Evolutionary conservation across 495 filamentous ascomycete genomes (phyloP).

Genomic region (Rhypophila decipiens): DNA sequence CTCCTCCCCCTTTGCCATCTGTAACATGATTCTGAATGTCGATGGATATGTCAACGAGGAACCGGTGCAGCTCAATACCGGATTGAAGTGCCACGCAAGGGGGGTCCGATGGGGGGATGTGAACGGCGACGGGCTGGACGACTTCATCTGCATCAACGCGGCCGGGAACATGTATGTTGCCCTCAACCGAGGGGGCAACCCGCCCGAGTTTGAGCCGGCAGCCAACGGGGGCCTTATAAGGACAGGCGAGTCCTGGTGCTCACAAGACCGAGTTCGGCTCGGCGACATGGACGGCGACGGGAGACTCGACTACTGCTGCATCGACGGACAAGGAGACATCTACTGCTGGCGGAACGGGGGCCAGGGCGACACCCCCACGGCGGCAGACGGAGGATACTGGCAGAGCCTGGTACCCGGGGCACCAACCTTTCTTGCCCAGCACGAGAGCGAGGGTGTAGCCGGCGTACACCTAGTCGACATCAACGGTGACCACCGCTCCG

Average conservation of each 20-base stretch:
- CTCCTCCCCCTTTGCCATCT: not conserved
- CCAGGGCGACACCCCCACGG: slow-evolving; percentile 10
- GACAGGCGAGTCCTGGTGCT: not conserved
- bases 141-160: not conserved
- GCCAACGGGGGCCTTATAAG: not conserved
- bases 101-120: not conserved
- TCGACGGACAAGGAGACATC: slow-evolving; percentile 16
- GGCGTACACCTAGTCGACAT: not conserved
- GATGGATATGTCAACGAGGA: not conserved
- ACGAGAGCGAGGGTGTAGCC: too few relatives aligned
- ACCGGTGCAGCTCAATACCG: not conserved
- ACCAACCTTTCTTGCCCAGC: too few relatives aligned
- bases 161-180: not conserved
- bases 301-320: slow-evolving; percentile 1
- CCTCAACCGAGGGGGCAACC: not conserved
- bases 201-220: not conserved
- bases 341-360: slow-evolving; percentile 24
- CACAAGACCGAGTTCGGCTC: slow-evolving; percentile 1
- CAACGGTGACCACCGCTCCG: slow-evolving; percentile 2
- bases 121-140: not conserved
- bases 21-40: not conserved
- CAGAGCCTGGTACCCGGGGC: too few relatives aligned
- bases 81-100: not conserved
- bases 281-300: slow-evolving; percentile 7
- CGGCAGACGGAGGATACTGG: too few relatives aligned